These are phyloP conservation scores for Clavispora asparagi DNA, from an alignment of 805 yeast genomes.

Conservation along the genomic window DNA sequence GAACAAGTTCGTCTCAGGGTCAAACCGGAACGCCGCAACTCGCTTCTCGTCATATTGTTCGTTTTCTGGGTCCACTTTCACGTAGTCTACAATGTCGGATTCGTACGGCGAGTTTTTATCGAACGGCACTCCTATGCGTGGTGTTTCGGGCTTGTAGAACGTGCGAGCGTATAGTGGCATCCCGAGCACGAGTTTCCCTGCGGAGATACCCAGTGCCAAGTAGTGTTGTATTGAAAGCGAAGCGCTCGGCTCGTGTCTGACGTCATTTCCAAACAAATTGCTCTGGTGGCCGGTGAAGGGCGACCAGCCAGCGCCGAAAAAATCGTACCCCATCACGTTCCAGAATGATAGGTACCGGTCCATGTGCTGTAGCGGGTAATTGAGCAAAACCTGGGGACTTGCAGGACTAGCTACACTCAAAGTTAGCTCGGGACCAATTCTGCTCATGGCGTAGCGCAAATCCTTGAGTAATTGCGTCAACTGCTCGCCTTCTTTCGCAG, in stretches of 20 bases:
- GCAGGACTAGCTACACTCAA: constrained; percentile 80
- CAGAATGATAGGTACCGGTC: constrained; percentile 58
- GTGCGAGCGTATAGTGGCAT: constrained; percentile 79
- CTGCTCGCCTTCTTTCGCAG: constrained; percentile 37
- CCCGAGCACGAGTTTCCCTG: constrained; percentile 64
- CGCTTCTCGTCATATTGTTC: constrained; percentile 50
- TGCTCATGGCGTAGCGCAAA: constrained; percentile 37
- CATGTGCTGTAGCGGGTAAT: constrained; percentile 48
- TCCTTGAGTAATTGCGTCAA: constrained; percentile 40
- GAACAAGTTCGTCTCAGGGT: constrained; percentile 4
- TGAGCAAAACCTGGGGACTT: constrained; percentile 39
- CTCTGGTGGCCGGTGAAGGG: constrained; percentile 59
- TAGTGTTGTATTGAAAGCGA: constrained; percentile 46
- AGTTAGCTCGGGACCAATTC: constrained; percentile 27
- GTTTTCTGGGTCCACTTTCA: constrained; percentile 44
- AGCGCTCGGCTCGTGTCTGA: constrained; percentile 40
- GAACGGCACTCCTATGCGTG: constrained; percentile 43
- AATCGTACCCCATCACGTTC: constrained; percentile 93
- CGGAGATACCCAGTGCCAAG: constrained; percentile 34
- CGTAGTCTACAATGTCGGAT: constrained; percentile 46
- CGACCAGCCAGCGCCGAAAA: constrained; percentile 70
- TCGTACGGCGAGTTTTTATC: constrained; percentile 9
- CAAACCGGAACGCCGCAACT: constrained; percentile 36
- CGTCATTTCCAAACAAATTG: constrained; percentile 46
- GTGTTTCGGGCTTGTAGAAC: constrained; percentile 21